A percentile compares a stretch with the other conserved stretches of the same genome.
These are phyloP conservation scores for Aureobasidium melanogenum DNA, from an alignment of 2,329 filamentous ascomycete species.

Conservation along the genomic window DNA sequence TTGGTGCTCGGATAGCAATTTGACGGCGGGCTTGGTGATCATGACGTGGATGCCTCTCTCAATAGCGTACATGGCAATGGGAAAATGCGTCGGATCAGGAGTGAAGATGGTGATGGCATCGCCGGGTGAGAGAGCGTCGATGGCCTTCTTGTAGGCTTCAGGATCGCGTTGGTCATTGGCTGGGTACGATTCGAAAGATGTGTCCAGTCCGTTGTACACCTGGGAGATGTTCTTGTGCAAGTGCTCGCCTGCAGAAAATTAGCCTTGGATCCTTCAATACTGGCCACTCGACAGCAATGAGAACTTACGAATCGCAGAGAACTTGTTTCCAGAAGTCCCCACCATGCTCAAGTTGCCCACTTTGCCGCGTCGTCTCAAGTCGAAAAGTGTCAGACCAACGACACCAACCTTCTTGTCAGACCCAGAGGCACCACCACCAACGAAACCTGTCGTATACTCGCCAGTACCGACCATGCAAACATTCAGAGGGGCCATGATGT, in stretches of 20 bases:
- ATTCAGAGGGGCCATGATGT: constrained; percentile 39
- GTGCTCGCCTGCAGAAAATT: constrained; percentile 54
- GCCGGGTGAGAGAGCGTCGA: constrained; percentile 70
- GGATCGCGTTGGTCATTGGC: constrained; percentile 65
- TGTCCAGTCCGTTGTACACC: constrained; percentile 83
- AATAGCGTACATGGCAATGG: constrained; percentile 87
- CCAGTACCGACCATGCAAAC: constrained; percentile 67
- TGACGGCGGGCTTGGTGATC: constrained; percentile 89
- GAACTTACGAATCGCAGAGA: constrained; percentile 73
- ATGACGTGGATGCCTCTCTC: constrained; percentile 81
- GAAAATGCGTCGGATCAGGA: constrained; percentile 84
- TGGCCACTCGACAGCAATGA: neutral
- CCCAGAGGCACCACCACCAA: constrained; percentile 69
- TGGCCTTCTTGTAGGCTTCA: constrained; percentile 79
- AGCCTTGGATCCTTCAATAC: neutral
- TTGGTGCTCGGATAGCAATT: constrained; percentile 71
- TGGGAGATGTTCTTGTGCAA: constrained; percentile 78
- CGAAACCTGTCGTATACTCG: constrained; percentile 94
- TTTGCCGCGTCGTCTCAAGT: constrained; percentile 79
- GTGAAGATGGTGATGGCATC: constrained; percentile 96
- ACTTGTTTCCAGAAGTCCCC: constrained; percentile 80
- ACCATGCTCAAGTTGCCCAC: constrained; percentile 82
- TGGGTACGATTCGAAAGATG: constrained; percentile 74
- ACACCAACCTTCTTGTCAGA: constrained; percentile 97
- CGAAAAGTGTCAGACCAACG: constrained; percentile 81